Evolutionary conservation across 2,329 filamentous ascomycete genomes (phyloP).

Genomic region (Alternaria conjuncta): DNA sequence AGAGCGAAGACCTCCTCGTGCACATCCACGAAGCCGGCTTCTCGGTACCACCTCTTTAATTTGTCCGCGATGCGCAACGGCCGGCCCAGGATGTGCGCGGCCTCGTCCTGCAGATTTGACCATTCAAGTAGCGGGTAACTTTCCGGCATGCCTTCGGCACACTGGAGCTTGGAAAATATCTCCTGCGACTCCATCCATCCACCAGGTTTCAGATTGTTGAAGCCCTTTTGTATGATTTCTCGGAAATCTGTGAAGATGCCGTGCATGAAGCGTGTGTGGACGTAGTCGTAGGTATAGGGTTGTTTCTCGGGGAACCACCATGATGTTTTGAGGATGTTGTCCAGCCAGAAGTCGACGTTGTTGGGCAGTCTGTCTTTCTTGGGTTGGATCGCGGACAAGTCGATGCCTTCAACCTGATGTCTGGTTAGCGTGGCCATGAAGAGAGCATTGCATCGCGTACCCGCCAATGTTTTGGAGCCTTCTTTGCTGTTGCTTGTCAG

Average conservation of each 20-base stretch:
- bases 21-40: slow-evolving; percentile 65
- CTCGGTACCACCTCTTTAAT: slow-evolving; percentile 61
- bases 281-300: slow-evolving; percentile 58
- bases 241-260: slow-evolving; percentile 65
- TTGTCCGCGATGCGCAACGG: slow-evolving; percentile 62
- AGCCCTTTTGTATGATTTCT: slow-evolving; percentile 60
- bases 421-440: slow-evolving; percentile 17
- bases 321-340: slow-evolving; percentile 67
- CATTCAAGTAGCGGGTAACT: slow-evolving; percentile 58
- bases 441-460: slow-evolving; percentile 25
- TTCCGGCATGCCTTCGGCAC: slow-evolving; percentile 60
- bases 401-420: slow-evolving; percentile 50
- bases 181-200: slow-evolving; percentile 58
- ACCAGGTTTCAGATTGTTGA: slow-evolving; percentile 62
- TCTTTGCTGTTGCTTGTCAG: slow-evolving; percentile 39
- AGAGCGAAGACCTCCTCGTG: slow-evolving; percentile 61
- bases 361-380: slow-evolving; percentile 63
- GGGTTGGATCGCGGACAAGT: slow-evolving; percentile 51
- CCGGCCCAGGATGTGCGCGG: slow-evolving; percentile 54
- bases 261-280: slow-evolving; percentile 65
- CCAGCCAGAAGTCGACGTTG: slow-evolving; percentile 74
- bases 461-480: slow-evolving; percentile 38
- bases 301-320: slow-evolving; percentile 58
- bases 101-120: slow-evolving; percentile 52
- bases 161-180: slow-evolving; percentile 54